Conservation (phyloP, 306 rosid genomes). For the Dalbergia cultrata region DNA sequence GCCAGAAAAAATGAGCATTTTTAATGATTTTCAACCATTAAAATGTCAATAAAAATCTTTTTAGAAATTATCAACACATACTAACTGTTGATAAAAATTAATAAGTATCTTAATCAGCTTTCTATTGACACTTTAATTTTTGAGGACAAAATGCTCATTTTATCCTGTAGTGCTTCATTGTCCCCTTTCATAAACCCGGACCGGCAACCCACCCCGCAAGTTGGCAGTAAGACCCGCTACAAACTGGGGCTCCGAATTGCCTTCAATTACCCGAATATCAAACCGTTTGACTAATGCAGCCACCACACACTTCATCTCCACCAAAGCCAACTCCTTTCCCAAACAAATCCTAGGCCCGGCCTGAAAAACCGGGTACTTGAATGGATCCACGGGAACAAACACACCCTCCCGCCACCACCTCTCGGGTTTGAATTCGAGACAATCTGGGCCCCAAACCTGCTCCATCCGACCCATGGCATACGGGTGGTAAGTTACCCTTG, state of each 20-base stretch:
- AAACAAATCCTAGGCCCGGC: conserved; percentile 85
- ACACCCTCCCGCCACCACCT: conserved; percentile 72
- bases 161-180: background rate
- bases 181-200: conserved; percentile 57
- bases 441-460: conserved; percentile 79
- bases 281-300: conserved; percentile 58
- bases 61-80: too few species aligned
- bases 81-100: too few species aligned
- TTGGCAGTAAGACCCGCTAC: conserved; percentile 79
- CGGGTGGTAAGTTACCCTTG: conserved; percentile 83
- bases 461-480: conserved; percentile 99
- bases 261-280: conserved; percentile 50
- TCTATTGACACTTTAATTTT: background rate
- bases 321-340: conserved; percentile 82
- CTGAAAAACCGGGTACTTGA: conserved; percentile 84
- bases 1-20: too few species aligned
- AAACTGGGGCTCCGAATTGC: conserved; percentile 53
- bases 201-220: conserved; percentile 71
- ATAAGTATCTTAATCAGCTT: background rate
- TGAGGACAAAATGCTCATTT: background rate
- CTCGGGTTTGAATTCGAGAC: conserved; percentile 71
- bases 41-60: too few species aligned
- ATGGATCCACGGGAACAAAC: conserved; percentile 60
- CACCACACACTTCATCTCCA: conserved; percentile 69
- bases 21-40: too few species aligned